Evolutionary conservation across 208 protist species (phyloP).

Genomic region (Trypanosoma conorhini): DNA sequence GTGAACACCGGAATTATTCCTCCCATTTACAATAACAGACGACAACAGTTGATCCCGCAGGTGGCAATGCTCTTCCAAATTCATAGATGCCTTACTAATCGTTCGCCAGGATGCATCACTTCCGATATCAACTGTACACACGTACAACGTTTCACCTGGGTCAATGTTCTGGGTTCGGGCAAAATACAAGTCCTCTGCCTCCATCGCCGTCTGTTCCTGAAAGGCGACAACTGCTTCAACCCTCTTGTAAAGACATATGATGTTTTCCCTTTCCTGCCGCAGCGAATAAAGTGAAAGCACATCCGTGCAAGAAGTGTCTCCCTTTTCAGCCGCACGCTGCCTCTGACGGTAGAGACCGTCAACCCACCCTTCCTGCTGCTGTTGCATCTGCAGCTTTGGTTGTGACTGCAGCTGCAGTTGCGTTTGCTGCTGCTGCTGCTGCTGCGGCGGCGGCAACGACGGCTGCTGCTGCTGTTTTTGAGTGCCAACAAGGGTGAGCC

Average conservation of each 20-base stretch:
- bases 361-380: constrained; percentile 11
- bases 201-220: constrained; percentile 69
- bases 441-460: not conserved
- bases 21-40: constrained; percentile 53
- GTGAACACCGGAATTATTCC: constrained; percentile 70
- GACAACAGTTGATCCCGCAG: constrained; percentile 47
- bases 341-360: constrained; percentile 10
- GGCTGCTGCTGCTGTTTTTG: constrained; percentile 5
- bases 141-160: constrained; percentile 59
- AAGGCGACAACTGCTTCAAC: constrained; percentile 37
- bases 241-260: constrained; percentile 48
- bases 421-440: constrained; percentile 10
- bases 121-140: constrained; percentile 79
- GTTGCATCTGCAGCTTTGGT: constrained; percentile 1
- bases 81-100: constrained; percentile 37
- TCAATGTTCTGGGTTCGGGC: constrained; percentile 52
- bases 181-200: constrained; percentile 68
- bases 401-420: not conserved
- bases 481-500: not conserved
- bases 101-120: constrained; percentile 62
- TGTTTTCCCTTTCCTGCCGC: constrained; percentile 50
- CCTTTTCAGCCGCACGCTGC: not conserved
- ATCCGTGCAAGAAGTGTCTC: constrained; percentile 33
- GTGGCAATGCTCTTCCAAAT: constrained; percentile 44
- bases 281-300: constrained; percentile 59